Percentiles rank a stretch among this genome's conserved stretches.
These are phyloP conservation scores for Globisporangium solare DNA, from an alignment of 352 stramenopile genomes.

Conservation along the genomic window DNA sequence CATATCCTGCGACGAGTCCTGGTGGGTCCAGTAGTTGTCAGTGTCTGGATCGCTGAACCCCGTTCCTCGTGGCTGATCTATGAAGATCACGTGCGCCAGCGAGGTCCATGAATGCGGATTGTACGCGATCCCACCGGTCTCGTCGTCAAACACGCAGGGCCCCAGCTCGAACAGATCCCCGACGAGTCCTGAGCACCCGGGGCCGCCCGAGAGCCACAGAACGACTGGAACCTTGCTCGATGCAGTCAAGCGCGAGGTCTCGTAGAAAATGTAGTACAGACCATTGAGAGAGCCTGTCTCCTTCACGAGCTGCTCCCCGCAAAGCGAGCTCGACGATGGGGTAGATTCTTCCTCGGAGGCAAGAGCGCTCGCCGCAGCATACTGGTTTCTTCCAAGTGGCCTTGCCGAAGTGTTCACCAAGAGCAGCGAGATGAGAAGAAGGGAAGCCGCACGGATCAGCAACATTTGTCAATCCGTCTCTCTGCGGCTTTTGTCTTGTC, in stretches of 20 bases:
- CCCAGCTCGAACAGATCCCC: conserved; percentile 95
- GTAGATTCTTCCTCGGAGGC: not conserved
- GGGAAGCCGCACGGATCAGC: not conserved
- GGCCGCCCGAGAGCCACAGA: conserved; percentile 96
- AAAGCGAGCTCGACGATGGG: conserved; percentile 31
- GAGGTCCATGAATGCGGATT: conserved; percentile 95
- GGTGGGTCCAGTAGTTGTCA: conserved; percentile 38
- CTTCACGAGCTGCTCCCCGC: conserved; percentile 50
- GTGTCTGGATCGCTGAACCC: conserved; percentile 43
- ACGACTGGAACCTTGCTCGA: conserved; percentile 72
- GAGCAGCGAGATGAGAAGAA: conserved; percentile 2
- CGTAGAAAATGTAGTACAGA: conserved; percentile 77
- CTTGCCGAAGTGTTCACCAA: not conserved
- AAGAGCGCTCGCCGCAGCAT: conserved; percentile 28
- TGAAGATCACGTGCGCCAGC: conserved; percentile 93
- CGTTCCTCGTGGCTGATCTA: conserved; percentile 92
- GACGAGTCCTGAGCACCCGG: conserved; percentile 93
- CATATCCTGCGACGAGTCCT: conserved; percentile 39
- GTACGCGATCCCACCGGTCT: conserved; percentile 40
- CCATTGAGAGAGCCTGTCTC: conserved; percentile 57
- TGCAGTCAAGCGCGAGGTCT: conserved; percentile 23
- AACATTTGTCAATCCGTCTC: not conserved
- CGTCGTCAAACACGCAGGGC: conserved; percentile 88
- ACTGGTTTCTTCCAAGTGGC: conserved; percentile 5
- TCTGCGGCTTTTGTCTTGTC: not conserved